phyloP scores from a whole-genome alignment of 768 basidiomycete genomes.

The Mycena leptocephala region DNA sequence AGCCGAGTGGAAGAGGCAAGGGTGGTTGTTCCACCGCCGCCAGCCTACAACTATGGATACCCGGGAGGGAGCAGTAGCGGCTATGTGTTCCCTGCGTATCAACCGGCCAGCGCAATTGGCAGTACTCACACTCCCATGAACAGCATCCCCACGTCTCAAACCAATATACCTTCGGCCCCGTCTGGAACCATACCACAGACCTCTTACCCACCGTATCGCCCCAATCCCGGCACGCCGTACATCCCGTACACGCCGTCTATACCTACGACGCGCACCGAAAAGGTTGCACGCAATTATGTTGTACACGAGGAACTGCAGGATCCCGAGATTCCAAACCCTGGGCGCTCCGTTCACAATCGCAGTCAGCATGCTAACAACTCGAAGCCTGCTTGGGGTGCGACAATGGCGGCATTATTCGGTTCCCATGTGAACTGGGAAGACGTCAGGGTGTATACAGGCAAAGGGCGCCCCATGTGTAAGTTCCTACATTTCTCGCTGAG shows the following conservation, averaged over 20 bases:
- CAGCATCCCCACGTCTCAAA: not conserved
- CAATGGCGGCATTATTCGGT: conserved; percentile 90
- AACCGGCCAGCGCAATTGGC: not conserved
- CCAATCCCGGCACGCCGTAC: not conserved
- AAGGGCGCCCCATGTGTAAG: conserved; percentile 77
- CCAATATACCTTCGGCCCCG: not conserved
- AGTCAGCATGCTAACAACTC: conserved; percentile 61
- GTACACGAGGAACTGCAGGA: conserved; percentile 67
- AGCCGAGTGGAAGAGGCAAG: conserved; percentile 75
- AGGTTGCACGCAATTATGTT: conserved; percentile 78
- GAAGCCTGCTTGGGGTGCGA: conserved; percentile 78
- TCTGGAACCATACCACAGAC: not conserved
- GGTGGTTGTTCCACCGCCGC: conserved; percentile 56
- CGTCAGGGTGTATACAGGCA: conserved; percentile 74
- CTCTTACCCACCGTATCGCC: not conserved
- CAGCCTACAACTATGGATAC: conserved; percentile 34
- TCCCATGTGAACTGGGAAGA: conserved; percentile 88
- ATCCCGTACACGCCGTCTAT: conserved; percentile 27
- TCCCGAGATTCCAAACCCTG: conserved; percentile 3
- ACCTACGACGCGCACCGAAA: conserved; percentile 58
- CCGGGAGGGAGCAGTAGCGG: conserved; percentile 32
- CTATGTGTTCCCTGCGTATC: conserved; percentile 35
- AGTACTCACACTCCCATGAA: not conserved
- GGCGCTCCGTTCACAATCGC: conserved; percentile 29
- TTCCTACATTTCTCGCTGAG: conserved; percentile 11